Evolutionary conservation across 2,329 filamentous ascomycete species (phyloP).

Genomic region (Lasiodiplodia sp.): DNA sequence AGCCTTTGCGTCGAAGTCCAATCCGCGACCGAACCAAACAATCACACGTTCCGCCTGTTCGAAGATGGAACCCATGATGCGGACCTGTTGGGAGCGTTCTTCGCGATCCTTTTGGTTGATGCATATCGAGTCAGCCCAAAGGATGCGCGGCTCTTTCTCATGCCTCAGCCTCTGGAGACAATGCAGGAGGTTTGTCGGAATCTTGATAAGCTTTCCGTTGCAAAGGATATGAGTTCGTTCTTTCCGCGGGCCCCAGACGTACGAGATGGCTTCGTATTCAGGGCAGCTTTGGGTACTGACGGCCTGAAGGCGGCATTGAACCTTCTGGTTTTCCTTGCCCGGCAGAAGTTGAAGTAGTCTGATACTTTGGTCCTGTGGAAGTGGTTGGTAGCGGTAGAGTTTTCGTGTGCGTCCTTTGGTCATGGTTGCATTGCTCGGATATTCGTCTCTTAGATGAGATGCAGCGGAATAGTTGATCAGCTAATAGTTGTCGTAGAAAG

Average conservation of each 20-base stretch:
- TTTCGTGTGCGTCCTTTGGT: background rate
- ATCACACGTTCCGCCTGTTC: slow-evolving; percentile 16
- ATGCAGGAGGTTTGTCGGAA: background rate
- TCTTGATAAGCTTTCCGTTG: background rate
- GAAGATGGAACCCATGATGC: slow-evolving; percentile 29
- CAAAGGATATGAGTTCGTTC: slow-evolving; percentile 2
- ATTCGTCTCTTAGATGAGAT: background rate
- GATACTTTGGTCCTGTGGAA: background rate
- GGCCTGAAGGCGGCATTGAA: background rate
- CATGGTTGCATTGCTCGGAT: background rate
- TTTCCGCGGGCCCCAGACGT: slow-evolving; percentile 7
- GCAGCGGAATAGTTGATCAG: background rate
- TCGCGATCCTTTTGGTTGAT: slow-evolving; percentile 29
- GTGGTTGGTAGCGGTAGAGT: background rate
- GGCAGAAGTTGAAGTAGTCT: background rate
- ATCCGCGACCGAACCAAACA: slow-evolving; percentile 25
- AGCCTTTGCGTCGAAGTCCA: background rate
- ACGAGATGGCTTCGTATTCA: slow-evolving; percentile 15
- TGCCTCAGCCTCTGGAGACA: background rate
- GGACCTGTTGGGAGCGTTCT: slow-evolving; percentile 30
- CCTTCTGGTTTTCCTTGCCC: background rate
- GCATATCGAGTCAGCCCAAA: slow-evolving; percentile 32
- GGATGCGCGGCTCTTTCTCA: background rate
- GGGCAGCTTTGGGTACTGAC: background rate
- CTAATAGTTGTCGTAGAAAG: no score